phyloP scores from a whole-genome alignment of 2,329 filamentous ascomycete genomes.

The Penicillium sp. region DNA sequence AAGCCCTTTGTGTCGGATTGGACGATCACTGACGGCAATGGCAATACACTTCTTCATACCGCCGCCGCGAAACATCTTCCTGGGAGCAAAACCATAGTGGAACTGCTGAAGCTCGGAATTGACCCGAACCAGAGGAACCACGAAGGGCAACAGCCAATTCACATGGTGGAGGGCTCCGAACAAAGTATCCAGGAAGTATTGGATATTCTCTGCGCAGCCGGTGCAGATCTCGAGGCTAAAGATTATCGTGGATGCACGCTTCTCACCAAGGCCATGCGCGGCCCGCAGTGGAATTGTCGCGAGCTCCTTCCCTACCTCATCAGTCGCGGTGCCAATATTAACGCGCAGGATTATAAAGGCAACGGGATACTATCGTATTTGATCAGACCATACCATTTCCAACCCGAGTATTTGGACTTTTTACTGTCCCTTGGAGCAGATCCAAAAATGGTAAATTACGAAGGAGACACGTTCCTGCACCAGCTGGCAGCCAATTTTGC shows the following conservation, averaged over 20 bases:
- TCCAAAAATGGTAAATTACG: conserved; percentile 14
- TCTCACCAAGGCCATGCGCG: neutral
- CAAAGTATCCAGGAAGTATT: neutral
- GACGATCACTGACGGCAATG: conserved; percentile 11
- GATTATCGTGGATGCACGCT: conserved; percentile 17
- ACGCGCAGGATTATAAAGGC: conserved; percentile 19
- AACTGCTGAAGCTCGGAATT: neutral
- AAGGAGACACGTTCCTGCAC: conserved; percentile 19
- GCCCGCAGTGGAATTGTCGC: neutral
- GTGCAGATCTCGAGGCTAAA: conserved; percentile 18
- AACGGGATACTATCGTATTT: conserved; percentile 15
- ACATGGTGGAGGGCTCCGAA: neutral
- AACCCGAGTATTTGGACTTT: conserved; percentile 7
- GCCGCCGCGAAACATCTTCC: neutral
- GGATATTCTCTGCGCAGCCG: conserved; percentile 9
- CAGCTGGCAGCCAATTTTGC: conserved; percentile 12
- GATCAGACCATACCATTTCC: neutral
- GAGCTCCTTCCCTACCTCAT: conserved; percentile 6
- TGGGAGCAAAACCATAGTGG: neutral
- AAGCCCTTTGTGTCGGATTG: conserved; percentile 14
- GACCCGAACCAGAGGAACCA: conserved; percentile 5
- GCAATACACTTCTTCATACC: conserved; percentile 21
- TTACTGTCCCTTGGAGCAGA: conserved; percentile 18
- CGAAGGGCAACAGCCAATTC: neutral
- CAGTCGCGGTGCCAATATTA: conserved; percentile 15